Conservation (phyloP, 441 rosid species). For the Gossypium schwendimanii region DNA sequence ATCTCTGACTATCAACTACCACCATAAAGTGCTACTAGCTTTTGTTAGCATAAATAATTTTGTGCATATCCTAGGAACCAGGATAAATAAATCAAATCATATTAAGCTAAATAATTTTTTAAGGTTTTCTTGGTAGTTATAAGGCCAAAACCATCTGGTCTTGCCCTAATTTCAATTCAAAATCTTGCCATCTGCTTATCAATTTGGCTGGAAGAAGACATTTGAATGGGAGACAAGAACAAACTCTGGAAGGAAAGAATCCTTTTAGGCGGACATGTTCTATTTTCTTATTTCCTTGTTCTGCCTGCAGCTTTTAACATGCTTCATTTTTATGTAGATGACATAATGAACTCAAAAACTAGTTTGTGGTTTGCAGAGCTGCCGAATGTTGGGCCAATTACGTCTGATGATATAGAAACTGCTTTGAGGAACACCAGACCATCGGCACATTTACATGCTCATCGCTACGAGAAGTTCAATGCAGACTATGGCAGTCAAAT, state of each 20-base stretch:
- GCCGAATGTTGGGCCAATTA: slow-evolving; percentile 69
- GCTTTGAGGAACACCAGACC: slow-evolving; percentile 83
- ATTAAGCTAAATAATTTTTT: background rate
- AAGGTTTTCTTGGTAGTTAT: background rate
- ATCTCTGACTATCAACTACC: background rate
- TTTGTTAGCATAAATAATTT: background rate
- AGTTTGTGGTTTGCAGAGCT: slow-evolving; percentile 39
- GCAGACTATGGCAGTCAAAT: slow-evolving; percentile 85
- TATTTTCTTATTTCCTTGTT: background rate
- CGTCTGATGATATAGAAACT: slow-evolving; percentile 48
- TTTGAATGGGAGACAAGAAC: background rate
- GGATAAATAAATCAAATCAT: background rate
- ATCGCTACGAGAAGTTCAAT: slow-evolving; percentile 74
- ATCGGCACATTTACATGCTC: slow-evolving; percentile 80
- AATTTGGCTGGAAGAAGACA: background rate
- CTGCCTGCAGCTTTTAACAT: background rate
- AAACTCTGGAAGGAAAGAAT: background rate
- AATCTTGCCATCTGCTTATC: background rate
- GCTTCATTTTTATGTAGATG: background rate
- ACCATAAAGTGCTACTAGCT: background rate
- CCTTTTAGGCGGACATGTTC: background rate
- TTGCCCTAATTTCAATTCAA: background rate
- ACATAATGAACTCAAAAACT: background rate
- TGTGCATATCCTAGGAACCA: background rate
- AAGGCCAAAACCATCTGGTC: background rate